A percentile compares a stretch with the other conserved stretches of the same genome.
These are phyloP conservation scores for Citropsis articulata DNA, from an alignment of 345 rosid species.

Conservation along the genomic window DNA sequence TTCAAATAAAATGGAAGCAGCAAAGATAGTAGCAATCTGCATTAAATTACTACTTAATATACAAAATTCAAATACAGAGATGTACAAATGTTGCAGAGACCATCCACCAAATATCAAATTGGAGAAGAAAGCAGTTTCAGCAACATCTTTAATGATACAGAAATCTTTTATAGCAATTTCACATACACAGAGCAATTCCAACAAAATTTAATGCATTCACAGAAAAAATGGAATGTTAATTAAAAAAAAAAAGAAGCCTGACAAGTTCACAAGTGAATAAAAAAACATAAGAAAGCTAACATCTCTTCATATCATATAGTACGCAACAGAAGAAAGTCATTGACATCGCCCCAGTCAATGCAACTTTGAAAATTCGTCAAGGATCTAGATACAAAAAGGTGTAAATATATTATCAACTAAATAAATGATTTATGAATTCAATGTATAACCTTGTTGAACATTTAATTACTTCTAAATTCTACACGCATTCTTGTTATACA, in stretches of 20 bases:
- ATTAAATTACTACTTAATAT: background rate
- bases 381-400: background rate
- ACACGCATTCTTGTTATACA: background rate
- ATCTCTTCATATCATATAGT: no score
- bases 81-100: background rate
- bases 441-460: background rate
- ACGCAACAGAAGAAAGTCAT: no score
- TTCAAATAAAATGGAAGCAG: background rate
- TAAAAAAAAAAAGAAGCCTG: background rate
- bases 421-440: background rate
- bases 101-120: background rate
- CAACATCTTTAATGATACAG: background rate
- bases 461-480: background rate
- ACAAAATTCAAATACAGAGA: background rate
- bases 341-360: background rate
- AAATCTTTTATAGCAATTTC: background rate
- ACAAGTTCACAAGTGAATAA: no score
- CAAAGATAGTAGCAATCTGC: background rate
- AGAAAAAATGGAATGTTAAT: background rate
- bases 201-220: background rate
- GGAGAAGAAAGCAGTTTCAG: background rate
- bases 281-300: no score
- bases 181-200: background rate
- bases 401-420: background rate
- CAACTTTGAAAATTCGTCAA: background rate